These are phyloP conservation scores for Phytophthora syringae DNA, from an alignment of 352 stramenopile species.

Conservation along the genomic window DNA sequence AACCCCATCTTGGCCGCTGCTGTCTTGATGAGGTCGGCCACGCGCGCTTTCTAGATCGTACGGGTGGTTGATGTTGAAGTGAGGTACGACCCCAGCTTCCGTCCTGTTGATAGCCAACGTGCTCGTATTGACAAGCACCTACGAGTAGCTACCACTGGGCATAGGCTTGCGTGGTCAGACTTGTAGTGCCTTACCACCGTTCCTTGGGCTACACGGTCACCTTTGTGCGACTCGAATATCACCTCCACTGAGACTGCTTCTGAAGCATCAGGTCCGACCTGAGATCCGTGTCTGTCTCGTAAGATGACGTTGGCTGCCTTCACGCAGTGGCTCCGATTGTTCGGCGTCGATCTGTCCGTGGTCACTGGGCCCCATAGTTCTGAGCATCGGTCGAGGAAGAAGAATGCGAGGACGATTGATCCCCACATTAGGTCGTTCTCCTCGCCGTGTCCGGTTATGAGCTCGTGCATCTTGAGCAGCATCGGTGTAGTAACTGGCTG, in stretches of 20 bases:
- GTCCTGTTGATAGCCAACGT: conserved; percentile 1
- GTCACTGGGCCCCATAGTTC: conserved; percentile 26
- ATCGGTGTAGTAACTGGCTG: conserved; percentile 46
- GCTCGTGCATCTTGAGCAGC: conserved; percentile 30
- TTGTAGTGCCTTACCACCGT: conserved; percentile 20
- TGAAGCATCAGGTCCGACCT: background rate
- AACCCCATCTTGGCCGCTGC: conserved; percentile 19
- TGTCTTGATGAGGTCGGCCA: conserved; percentile 25
- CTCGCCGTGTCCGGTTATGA: conserved; percentile 1
- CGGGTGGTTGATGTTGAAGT: conserved; percentile 7
- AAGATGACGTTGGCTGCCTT: conserved; percentile 10
- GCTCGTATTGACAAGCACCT: conserved; percentile 16
- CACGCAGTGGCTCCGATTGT: background rate
- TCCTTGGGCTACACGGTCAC: conserved; percentile 6
- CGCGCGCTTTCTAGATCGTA: conserved; percentile 26
- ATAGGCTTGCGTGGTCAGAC: conserved; percentile 14
- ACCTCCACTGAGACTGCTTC: conserved; percentile 1
- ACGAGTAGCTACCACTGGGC: conserved; percentile 23
- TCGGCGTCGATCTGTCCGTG: background rate
- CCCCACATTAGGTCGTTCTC: background rate
- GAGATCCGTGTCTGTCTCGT: background rate
- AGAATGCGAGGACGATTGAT: conserved; percentile 7
- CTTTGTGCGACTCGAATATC: conserved; percentile 15
- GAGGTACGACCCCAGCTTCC: conserved; percentile 21
- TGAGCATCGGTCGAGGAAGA: conserved; percentile 28